Conservation (phyloP, 495 filamentous ascomycete species). For the Thermothielavioides terrestris region DNA sequence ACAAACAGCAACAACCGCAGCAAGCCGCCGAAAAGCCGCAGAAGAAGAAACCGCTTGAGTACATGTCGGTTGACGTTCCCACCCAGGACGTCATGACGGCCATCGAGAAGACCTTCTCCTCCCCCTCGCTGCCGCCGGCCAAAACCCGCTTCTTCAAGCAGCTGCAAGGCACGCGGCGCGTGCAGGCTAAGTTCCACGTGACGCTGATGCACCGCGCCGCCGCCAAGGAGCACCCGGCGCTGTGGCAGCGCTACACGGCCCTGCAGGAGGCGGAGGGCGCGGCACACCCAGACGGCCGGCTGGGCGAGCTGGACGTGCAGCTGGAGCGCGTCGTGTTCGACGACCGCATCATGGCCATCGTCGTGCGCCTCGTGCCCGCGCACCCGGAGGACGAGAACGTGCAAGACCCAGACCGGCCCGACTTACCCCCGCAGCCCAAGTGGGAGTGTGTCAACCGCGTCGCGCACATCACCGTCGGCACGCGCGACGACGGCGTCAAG, state of each 20-base stretch:
- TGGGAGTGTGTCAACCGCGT: slow-evolving; percentile 69
- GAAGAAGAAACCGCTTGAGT: slow-evolving; percentile 61
- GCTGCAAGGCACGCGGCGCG: slow-evolving; percentile 59
- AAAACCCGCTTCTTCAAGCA: slow-evolving; percentile 62
- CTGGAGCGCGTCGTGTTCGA: slow-evolving; percentile 68
- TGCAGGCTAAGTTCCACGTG: slow-evolving; percentile 85
- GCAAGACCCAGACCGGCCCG: slow-evolving; percentile 17
- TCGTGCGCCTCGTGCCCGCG: slow-evolving; percentile 52
- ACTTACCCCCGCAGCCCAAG: slow-evolving; percentile 13
- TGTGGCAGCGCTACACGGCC: slow-evolving; percentile 61
- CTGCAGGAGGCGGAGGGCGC: slow-evolving; percentile 37
- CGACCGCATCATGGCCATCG: slow-evolving; percentile 75
- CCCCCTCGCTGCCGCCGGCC: slow-evolving; percentile 28
- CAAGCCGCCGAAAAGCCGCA: slow-evolving; percentile 20
- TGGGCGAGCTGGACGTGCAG: slow-evolving; percentile 41
- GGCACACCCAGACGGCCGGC: slow-evolving; percentile 26
- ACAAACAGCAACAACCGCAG: slow-evolving; percentile 31
- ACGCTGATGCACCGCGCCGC: slow-evolving; percentile 78
- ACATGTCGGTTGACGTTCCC: slow-evolving; percentile 64
- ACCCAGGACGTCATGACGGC: slow-evolving; percentile 47
- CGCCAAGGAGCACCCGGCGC: slow-evolving; percentile 46
- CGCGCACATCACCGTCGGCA: slow-evolving; percentile 88
- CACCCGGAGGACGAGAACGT: slow-evolving; percentile 20
- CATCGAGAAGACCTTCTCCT: slow-evolving; percentile 61
- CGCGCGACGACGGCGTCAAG: slow-evolving; percentile 60